phyloP scores from a whole-genome alignment of 2,329 filamentous ascomycete genomes.

The Bimuria novae-zelandiae region DNA sequence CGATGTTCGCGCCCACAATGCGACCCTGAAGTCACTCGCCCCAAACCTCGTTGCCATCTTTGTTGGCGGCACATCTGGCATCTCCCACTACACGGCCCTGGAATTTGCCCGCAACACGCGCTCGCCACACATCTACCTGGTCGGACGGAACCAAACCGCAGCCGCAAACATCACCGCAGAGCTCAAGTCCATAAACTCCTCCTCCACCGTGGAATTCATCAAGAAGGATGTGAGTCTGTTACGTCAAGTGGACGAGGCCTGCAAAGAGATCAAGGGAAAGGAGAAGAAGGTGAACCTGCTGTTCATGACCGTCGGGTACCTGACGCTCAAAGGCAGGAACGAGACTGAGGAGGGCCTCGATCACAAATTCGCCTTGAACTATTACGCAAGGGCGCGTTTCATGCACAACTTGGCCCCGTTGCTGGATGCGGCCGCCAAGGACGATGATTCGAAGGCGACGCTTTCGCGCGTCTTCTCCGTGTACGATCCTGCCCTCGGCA shows the following conservation, averaged over 20 bases:
- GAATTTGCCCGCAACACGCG: conserved; percentile 49
- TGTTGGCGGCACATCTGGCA: conserved; percentile 52
- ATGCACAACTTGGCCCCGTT: conserved; percentile 45
- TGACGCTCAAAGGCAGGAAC: conserved; percentile 48
- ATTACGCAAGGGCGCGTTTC: conserved; percentile 48
- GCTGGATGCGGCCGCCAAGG: conserved; percentile 27
- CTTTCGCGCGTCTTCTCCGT: conserved; percentile 40
- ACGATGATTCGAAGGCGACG: conserved; percentile 11
- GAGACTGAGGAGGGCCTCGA: conserved; percentile 46
- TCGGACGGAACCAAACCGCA: conserved; percentile 48
- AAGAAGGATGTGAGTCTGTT: conserved; percentile 49
- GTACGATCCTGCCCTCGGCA: conserved; percentile 29
- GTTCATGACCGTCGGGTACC: conserved; percentile 58
- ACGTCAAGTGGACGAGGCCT: conserved; percentile 49
- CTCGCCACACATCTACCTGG: conserved; percentile 48
- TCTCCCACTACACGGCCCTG: conserved; percentile 49
- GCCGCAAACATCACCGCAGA: conserved; percentile 45
- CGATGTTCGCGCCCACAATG: conserved; percentile 31
- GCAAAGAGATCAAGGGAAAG: conserved; percentile 54
- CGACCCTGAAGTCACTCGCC: conserved; percentile 27
- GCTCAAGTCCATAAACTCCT: conserved; percentile 45
- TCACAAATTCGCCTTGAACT: conserved; percentile 37
- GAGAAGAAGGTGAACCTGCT: conserved; percentile 61
- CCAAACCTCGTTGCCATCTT: conserved; percentile 37
- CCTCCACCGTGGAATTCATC: conserved; percentile 47